Base-by-base conservation (phyloP, 2,329 filamentous ascomycete genomes). In the Cytospora mali region DNA sequence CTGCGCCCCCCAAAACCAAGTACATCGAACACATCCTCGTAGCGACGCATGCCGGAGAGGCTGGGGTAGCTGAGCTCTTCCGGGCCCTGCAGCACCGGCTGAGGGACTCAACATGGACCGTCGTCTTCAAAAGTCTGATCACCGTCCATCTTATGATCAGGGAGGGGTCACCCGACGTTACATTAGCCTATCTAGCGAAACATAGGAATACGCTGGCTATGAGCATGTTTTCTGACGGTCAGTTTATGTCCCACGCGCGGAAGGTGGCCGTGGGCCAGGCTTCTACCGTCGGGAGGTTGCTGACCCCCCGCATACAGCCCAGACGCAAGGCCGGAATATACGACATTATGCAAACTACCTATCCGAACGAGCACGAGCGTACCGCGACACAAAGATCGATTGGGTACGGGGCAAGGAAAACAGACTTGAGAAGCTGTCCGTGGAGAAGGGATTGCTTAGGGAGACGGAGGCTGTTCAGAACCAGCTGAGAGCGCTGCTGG, bases 21-120 rank as follows among this genome's bases (percentile, higher is more conserved):
- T 99, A 98, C 80, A 96, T 99, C 80, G 95, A 99, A 77, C 93
- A 97, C 75, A 97, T 99, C 73, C 85, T 99, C 62, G 85, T 97
- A 69, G 94, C 95, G 67, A 99, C 95, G 42, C 92, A 97, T 78
- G 90, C 93, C 25, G 95, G 93, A 69, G 95, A 99, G 78, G 91
- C 92, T 59, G 95, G 94, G 69, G 92, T 99, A 64, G 94, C 89
- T 64, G 95, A 99, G 79, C 91, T 99, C 72, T 98, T 99, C 76
- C 89, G 95, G 65, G 92, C 93, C 49, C 81, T 99, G 60, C 93
- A 96, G 74, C 87, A 92, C 74, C 88, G 95, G 58, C 79, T 99
- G 68, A 89, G 93, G 74, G 95, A 99, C 75, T 94, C 94, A 69
- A 97, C 95, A 82, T 99, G 95, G 95, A 99, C 95, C n/a, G 93